Evolutionary conservation across 805 yeast genomes (phyloP).

Genomic region (Kodamaea jinghongensis): DNA sequence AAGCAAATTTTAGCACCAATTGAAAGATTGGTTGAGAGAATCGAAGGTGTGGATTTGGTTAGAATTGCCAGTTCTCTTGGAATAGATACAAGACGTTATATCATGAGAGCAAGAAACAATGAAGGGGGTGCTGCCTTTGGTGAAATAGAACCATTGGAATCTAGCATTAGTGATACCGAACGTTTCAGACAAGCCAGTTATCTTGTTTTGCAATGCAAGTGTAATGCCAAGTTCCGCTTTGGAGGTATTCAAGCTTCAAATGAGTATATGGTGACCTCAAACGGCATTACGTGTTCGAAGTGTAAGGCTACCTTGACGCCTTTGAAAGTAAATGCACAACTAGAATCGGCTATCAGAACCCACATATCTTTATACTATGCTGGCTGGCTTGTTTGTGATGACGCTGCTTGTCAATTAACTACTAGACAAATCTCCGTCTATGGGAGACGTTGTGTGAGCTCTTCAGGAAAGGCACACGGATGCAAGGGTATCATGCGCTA

Average conservation of each 20-base stretch:
- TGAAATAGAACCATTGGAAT: slow-evolving; percentile 70
- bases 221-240: slow-evolving; percentile 60
- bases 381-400: slow-evolving; percentile 87
- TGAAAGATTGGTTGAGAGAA: slow-evolving; percentile 77
- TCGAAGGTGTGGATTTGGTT: slow-evolving; percentile 82
- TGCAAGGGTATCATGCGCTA: slow-evolving; percentile 82
- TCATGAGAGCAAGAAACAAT: slow-evolving; percentile 40
- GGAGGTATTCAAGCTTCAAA: slow-evolving; percentile 71
- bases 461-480: slow-evolving; percentile 56
- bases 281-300: slow-evolving; percentile 67
- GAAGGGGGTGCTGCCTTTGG: slow-evolving; percentile 28
- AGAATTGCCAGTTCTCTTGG: slow-evolving; percentile 78
- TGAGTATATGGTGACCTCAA: slow-evolving; percentile 57
- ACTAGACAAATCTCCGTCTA: slow-evolving; percentile 88
- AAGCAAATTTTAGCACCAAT: slow-evolving; percentile 90
- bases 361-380: slow-evolving; percentile 77
- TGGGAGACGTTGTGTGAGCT: slow-evolving; percentile 79
- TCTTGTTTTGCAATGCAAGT: slow-evolving; percentile 58
- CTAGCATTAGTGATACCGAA: slow-evolving; percentile 76
- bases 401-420: slow-evolving; percentile 69
- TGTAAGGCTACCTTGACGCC: slow-evolving; percentile 55
- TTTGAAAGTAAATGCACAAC: slow-evolving; percentile 61
- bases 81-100: slow-evolving; percentile 65
- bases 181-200: slow-evolving; percentile 67
- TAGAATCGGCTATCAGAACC: slow-evolving; percentile 68